Evolutionary conservation across 805 yeast genomes (phyloP).

Genomic region (Pichia ethanolica): DNA sequence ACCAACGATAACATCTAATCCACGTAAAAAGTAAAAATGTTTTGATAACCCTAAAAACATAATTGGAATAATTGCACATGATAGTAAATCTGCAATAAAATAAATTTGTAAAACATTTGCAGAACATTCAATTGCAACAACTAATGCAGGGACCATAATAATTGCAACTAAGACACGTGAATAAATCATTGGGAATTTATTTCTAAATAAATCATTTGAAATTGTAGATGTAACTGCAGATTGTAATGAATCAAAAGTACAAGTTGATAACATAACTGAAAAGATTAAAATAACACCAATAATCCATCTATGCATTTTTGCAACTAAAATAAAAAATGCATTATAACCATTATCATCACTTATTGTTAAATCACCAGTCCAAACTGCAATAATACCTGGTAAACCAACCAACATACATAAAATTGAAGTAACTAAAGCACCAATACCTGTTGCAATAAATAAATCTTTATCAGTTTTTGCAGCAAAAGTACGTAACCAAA

Average conservation of each 20-base stretch:
- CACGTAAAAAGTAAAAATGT: conserved; percentile 60
- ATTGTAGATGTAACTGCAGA: conserved; percentile 83
- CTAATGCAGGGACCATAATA: conserved; percentile 80
- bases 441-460: conserved; percentile 66
- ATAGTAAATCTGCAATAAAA: conserved; percentile 83
- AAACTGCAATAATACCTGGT: conserved; percentile 82
- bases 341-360: conserved; percentile 50
- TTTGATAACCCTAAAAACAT: conserved; percentile 71
- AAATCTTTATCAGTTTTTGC: conserved; percentile 71
- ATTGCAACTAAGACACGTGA: conserved; percentile 64
- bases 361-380: conserved; percentile 66
- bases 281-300: conserved; percentile 77
- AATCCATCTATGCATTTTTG: conserved; percentile 78
- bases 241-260: conserved; percentile 84
- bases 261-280: conserved; percentile 66
- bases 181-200: conserved; percentile 58
- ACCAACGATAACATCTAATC: conserved; percentile 75
- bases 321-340: conserved; percentile 65
- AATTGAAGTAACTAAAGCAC: conserved; percentile 56
- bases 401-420: conserved; percentile 69
- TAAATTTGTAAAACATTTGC: conserved; percentile 79
- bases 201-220: conserved; percentile 85
- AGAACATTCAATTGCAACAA: conserved; percentile 76
- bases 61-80: conserved; percentile 81
- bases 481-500: conserved; percentile 93